Base-by-base conservation (phyloP, 2,329 filamentous ascomycete species). In the Aspergillus pseudonomiae region DNA sequence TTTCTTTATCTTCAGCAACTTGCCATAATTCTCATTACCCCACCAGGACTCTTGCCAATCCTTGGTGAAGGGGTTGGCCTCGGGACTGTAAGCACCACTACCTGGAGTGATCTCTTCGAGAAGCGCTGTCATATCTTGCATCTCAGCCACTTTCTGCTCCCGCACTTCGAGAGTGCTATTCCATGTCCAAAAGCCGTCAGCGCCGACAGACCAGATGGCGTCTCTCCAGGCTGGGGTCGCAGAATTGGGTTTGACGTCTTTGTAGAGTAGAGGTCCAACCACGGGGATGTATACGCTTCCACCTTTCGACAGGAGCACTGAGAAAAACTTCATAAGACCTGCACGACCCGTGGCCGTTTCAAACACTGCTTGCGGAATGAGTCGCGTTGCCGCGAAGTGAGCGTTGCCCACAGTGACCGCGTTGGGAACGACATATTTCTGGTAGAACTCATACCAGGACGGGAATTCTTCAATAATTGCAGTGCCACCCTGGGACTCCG, bases 11-110 rank as follows among this genome's bases (percentile, higher is more conserved):
- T 14, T 41, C 10, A 70, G 19, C 26, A 70, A 50, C 19, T 52
- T 54, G 24, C 58, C 54, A 26, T 70, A 70, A 55, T 70, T 70
- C 9, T 66, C 60, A 2, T 2, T 3, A 2, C 68, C 68, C 62
- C 65, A 70, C 62, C 64, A 70, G 19, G 66, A 59, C 57, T 70
- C 63, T 4, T 52, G 46, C 68, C 68, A 70, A 32, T 70, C 41
- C 19, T 36, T 52, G 2, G 62, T 67, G 41, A 68, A 70, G 1
- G 66, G 59, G 24, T 68, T 69, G 9, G 62, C 68, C 57, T 70
- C 68, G 30, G 66, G 63, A 21, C 58, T 62, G 39, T 69, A 70
- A 5, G 68, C 64, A 1, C 68, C 68, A 24, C 67, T 66, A 2
- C 60, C 60, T 2, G 68, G 65, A 6, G 68, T 68, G 43, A 65